phyloP scores from a whole-genome alignment of 2,329 filamentous ascomycete species.

The Ophidiomyces ophidiicola region DNA sequence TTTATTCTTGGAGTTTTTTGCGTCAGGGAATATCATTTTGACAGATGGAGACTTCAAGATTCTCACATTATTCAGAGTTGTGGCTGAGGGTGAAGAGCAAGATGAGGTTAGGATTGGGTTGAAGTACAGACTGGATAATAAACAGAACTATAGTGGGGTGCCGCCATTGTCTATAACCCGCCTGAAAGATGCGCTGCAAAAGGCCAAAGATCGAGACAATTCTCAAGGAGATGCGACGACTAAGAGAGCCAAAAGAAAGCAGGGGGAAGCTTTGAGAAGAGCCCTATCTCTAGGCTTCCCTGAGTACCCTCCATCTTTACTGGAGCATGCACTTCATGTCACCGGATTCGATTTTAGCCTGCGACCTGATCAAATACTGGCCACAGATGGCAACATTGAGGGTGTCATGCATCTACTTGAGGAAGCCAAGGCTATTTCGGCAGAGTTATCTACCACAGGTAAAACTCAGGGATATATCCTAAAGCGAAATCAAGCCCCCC shows the following conservation, averaged over 20 bases:
- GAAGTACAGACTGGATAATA: constrained; percentile 65
- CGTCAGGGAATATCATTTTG: constrained; percentile 85
- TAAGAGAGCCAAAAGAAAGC: constrained; percentile 63
- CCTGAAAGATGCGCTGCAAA: constrained; percentile 55
- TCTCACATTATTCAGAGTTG: constrained; percentile 64
- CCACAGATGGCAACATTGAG: constrained; percentile 51
- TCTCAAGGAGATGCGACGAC: constrained; percentile 17
- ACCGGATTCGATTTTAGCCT: constrained; percentile 56
- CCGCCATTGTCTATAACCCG: constrained; percentile 64
- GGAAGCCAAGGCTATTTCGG: constrained; percentile 57
- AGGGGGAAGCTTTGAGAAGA: constrained; percentile 63
- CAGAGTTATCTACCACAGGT: constrained; percentile 54
- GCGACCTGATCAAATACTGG: constrained; percentile 57
- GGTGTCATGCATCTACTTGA: constrained; percentile 56
- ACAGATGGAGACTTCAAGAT: constrained; percentile 78
- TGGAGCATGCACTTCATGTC: constrained; percentile 70
- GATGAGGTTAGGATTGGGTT: constrained; percentile 68
- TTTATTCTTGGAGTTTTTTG: constrained; percentile 90
- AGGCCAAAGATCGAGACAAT: constrained; percentile 39
- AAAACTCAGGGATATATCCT: constrained; percentile 75
- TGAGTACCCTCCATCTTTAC: constrained; percentile 73
- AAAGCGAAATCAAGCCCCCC: constrained; percentile 45
- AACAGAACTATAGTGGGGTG: constrained; percentile 70
- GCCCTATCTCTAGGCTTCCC: constrained; percentile 72
- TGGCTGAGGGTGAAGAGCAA: constrained; percentile 69